Conservation (phyloP, 2,329 filamentous ascomycete species). For the Teratosphaeria destructans region DNA sequence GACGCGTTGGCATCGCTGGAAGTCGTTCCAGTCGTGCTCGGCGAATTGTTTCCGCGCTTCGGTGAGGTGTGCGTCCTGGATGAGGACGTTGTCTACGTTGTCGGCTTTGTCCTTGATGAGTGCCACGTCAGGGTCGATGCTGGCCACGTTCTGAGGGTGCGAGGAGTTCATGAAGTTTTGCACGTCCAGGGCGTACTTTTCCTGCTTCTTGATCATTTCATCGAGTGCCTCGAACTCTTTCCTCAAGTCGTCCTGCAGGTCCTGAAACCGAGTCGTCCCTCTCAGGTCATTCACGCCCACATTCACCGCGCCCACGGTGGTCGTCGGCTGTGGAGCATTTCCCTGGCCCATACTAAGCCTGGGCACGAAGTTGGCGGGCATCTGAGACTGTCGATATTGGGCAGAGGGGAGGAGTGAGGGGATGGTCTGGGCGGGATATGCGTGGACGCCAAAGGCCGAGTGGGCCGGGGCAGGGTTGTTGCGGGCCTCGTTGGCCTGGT, state of each 20-base stretch:
- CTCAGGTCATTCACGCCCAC: constrained; percentile 71
- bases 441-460: constrained; percentile 8
- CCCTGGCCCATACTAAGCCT: constrained; percentile 39
- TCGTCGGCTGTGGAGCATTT: constrained; percentile 30
- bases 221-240: constrained; percentile 69
- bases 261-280: constrained; percentile 83
- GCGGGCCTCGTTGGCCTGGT: background rate
- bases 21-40: constrained; percentile 58
- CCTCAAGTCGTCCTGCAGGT: constrained; percentile 73
- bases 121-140: constrained; percentile 55
- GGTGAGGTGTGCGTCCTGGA: constrained; percentile 53
- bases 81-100: constrained; percentile 51
- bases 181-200: constrained; percentile 64
- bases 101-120: constrained; percentile 52
- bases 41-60: constrained; percentile 46
- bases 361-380: constrained; percentile 20
- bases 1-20: constrained; percentile 60
- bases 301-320: constrained; percentile 56
- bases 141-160: constrained; percentile 53
- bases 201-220: constrained; percentile 67
- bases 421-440: constrained; percentile 3
- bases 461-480: background rate
- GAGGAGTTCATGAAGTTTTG: constrained; percentile 49
- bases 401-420: constrained; percentile 9
- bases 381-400: constrained; percentile 10